Evolutionary conservation across 108 stramenopile species (phyloP).

Genomic region (Skeletonema grethae): DNA sequence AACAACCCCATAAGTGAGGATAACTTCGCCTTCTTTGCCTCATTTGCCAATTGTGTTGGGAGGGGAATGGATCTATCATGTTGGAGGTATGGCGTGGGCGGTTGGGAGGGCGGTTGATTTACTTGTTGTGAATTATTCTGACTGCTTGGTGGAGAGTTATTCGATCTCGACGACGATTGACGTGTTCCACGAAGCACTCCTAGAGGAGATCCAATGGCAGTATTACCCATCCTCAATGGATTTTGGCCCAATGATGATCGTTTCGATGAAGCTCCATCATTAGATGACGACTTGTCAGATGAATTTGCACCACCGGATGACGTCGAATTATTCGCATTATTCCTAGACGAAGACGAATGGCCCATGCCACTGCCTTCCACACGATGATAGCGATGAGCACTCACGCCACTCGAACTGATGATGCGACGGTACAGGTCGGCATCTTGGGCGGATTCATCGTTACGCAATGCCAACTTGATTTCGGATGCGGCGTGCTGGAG

Average conservation of each 20-base stretch:
- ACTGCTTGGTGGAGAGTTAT: background rate
- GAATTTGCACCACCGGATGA: background rate
- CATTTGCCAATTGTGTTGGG: conserved; percentile 56
- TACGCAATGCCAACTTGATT: conserved; percentile 66
- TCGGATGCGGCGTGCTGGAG: conserved; percentile 63
- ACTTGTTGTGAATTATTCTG: background rate
- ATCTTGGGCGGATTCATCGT: conserved; percentile 75
- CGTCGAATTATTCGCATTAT: background rate
- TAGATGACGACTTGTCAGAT: background rate
- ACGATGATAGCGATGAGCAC: conserved; percentile 18
- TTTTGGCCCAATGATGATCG: conserved; percentile 19
- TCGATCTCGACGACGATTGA: background rate
- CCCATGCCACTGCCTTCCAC: conserved; percentile 19
- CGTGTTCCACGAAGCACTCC: conserved; percentile 9
- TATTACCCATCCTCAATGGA: conserved; percentile 9
- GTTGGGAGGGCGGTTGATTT: conserved; percentile 4
- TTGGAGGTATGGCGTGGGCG: conserved; percentile 28
- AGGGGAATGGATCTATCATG: conserved; percentile 73
- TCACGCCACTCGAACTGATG: conserved; percentile 13
- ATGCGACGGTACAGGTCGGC: conserved; percentile 83
- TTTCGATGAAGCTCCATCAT: conserved; percentile 6
- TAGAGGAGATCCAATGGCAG: conserved; percentile 3
- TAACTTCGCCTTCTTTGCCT: conserved; percentile 45
- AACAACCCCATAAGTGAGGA: conserved; percentile 91
- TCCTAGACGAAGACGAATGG: background rate